These are phyloP conservation scores for Calamus simplicifolius DNA, from an alignment of 176 grass and related monocot genomes.

Conservation along the genomic window DNA sequence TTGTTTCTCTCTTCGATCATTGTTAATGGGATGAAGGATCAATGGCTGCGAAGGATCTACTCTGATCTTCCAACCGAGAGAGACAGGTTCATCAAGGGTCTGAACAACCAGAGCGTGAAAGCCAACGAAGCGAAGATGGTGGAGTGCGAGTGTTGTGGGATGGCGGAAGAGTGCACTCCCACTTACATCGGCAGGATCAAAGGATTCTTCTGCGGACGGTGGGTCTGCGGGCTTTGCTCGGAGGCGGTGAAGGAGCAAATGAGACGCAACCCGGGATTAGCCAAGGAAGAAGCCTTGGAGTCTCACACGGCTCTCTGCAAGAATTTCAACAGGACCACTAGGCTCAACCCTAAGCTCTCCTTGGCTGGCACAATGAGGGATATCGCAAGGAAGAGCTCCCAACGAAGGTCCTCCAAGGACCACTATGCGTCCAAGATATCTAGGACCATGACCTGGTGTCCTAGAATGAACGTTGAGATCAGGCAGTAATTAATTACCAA, in stretches of 20 bases:
- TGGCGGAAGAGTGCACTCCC: slow-evolving; percentile 83
- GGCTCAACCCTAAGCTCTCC: slow-evolving; percentile 73
- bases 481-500: too few relatives aligned
- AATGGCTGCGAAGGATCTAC: too few relatives aligned
- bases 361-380: slow-evolving; percentile 80
- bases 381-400: slow-evolving; percentile 70
- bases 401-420: slow-evolving; percentile 14
- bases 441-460: too few relatives aligned
- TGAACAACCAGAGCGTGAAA: too few relatives aligned
- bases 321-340: slow-evolving; percentile 67
- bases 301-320: slow-evolving; percentile 47
- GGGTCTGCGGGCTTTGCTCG: slow-evolving; percentile 79
- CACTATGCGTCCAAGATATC: too few relatives aligned
- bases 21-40: too few relatives aligned
- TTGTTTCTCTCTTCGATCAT: too few relatives aligned
- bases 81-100: too few relatives aligned
- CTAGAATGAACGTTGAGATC: too few relatives aligned
- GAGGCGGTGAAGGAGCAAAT: slow-evolving; percentile 77
- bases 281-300: slow-evolving; percentile 32
- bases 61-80: too few relatives aligned
- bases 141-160: slow-evolving; percentile 83
- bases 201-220: slow-evolving; percentile 62
- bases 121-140: slow-evolving; percentile 31
- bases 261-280: slow-evolving; percentile 21
- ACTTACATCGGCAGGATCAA: slow-evolving; percentile 64